Evolutionary conservation across 257 asterid species (phyloP).

Genomic region (Solanum tarijense): DNA sequence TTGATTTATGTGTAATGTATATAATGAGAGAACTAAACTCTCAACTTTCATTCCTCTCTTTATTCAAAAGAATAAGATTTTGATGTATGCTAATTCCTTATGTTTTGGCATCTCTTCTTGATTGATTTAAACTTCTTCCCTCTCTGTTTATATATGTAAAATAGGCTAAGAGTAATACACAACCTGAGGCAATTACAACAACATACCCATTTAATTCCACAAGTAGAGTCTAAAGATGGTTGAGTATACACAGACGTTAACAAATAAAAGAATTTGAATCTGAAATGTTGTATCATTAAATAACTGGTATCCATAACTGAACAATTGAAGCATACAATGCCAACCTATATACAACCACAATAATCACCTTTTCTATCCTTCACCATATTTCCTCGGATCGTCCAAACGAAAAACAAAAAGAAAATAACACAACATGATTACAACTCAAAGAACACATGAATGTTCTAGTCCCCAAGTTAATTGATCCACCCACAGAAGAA

Average conservation of each 20-base stretch:
- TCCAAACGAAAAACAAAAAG: not conserved
- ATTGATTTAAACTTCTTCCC: not conserved
- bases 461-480: not conserved
- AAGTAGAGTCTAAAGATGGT: not conserved
- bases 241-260: not conserved
- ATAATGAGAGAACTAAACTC: too few species aligned
- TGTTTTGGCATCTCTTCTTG: not conserved
- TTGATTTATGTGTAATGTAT: too few species aligned
- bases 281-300: not conserved
- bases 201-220: not conserved
- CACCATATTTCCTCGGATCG: not conserved
- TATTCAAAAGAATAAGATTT: too few species aligned
- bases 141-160: not conserved
- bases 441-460: not conserved
- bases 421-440: not conserved
- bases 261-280: not conserved
- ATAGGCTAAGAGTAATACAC: too few species aligned
- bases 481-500: not conserved
- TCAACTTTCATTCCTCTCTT: too few species aligned
- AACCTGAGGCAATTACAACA: too few species aligned
- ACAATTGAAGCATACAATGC: not conserved
- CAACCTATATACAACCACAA: constrained; percentile 3
- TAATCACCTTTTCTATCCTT: not conserved
- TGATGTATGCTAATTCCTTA: too few species aligned
- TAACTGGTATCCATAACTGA: not conserved